phyloP scores from a whole-genome alignment of 2,329 filamentous ascomycete species.

The Verticillium tricorpus region DNA sequence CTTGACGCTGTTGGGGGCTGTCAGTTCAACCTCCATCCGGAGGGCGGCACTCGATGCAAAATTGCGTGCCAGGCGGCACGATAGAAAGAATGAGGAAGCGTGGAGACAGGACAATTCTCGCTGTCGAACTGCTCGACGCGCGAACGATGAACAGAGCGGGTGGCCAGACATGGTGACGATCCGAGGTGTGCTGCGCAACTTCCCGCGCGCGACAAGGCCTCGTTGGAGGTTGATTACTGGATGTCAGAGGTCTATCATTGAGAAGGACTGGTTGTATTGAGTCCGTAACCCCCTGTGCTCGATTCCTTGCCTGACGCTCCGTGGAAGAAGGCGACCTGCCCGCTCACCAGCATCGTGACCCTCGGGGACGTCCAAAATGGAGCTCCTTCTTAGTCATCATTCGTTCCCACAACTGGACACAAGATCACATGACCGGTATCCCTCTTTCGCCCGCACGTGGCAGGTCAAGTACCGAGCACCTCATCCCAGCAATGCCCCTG shows the following conservation, averaged over 20 bases:
- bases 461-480: background rate
- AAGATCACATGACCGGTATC: background rate
- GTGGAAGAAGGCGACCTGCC: too few species aligned
- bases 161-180: background rate
- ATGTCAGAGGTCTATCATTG: too few species aligned
- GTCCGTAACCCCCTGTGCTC: too few species aligned
- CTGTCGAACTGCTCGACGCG: background rate
- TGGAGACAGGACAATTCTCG: background rate
- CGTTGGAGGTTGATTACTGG: background rate
- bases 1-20: conserved; percentile 69
- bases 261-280: too few species aligned
- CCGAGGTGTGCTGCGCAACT: too few species aligned
- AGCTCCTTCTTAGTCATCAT: too few species aligned
- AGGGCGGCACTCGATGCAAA: background rate
- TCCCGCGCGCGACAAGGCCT: too few species aligned
- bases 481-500: background rate
- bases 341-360: too few species aligned
- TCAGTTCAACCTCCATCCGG: conserved; percentile 51
- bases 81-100: background rate
- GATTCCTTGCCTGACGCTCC: too few species aligned
- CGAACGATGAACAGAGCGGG: background rate
- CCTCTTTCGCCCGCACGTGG: background rate
- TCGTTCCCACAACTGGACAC: too few species aligned
- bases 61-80: background rate
- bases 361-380: too few species aligned